Percentiles rank a stretch among this genome's conserved stretches.
Conservation (phyloP, 257 asterid genomes). For the Capsicum pubescens region DNA sequence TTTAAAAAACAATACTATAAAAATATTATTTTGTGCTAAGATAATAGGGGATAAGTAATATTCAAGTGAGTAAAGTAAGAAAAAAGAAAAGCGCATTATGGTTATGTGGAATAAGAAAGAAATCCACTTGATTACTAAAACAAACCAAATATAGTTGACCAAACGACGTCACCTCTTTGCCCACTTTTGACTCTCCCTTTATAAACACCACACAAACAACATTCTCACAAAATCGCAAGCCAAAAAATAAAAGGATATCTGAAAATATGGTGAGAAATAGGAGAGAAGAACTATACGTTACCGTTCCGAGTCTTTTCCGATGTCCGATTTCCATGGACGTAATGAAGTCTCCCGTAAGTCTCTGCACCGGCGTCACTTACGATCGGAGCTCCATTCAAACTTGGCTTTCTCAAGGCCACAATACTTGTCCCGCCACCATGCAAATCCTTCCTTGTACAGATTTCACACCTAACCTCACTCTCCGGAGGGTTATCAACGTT, state of each 20-base stretch:
- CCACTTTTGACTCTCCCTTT: conserved; percentile 27
- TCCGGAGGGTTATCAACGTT: conserved; percentile 81
- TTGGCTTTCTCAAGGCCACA: conserved; percentile 90
- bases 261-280: conserved; percentile 31
- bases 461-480: conserved; percentile 83
- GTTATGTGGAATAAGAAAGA: conserved; percentile 8
- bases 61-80: no score
- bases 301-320: conserved; percentile 78
- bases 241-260: neutral
- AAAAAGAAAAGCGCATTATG: conserved; percentile 20
- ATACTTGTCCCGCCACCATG: conserved; percentile 95
- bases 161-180: conserved; percentile 46
- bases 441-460: conserved; percentile 71
- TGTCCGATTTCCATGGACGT: conserved; percentile 98
- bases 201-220: conserved; percentile 36
- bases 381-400: conserved; percentile 84
- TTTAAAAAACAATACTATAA: no score
- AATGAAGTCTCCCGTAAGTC: conserved; percentile 92
- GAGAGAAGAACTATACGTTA: conserved; percentile 58
- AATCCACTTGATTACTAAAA: conserved; percentile 32
- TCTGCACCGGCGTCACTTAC: conserved; percentile 94
- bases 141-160: conserved; percentile 43
- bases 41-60: no score
- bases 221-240: neutral
- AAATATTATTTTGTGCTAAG: no score